Conservation (phyloP, 148 eudicot species). For the Rhododendron ferrugineum region DNA sequence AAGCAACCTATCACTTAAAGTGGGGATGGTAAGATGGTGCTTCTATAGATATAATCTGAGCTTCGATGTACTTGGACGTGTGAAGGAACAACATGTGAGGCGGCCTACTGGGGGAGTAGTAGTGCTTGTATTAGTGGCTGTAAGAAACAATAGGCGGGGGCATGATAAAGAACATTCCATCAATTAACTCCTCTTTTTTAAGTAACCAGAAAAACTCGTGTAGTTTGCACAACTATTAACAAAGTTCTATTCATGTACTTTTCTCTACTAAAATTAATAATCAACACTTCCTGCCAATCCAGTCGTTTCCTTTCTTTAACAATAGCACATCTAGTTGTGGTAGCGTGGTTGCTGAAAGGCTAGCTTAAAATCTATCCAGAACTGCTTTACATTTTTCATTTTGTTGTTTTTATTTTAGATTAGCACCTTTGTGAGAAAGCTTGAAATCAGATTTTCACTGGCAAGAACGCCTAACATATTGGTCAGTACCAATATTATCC, state of each 20-base stretch:
- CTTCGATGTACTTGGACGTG: not conserved
- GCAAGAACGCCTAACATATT: not conserved
- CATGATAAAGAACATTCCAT: not conserved
- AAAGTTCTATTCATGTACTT: not conserved
- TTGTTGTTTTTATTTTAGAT: not conserved
- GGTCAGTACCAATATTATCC: not conserved
- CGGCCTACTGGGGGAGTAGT: not conserved
- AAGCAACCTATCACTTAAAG: not conserved
- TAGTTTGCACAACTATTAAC: not conserved
- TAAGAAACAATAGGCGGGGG: not conserved
- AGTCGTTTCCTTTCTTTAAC: not conserved
- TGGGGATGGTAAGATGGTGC: not conserved
- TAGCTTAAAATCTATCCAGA: not conserved
- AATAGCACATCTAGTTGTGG: not conserved
- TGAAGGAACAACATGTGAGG: not conserved
- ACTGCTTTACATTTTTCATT: not conserved
- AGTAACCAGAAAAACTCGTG: not conserved
- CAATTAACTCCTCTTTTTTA: not conserved
- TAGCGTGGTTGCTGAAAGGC: not conserved
- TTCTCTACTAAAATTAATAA: not conserved
- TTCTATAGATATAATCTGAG: not conserved
- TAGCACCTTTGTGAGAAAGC: not conserved
- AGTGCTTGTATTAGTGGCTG: not conserved
- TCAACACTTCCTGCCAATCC: not conserved
- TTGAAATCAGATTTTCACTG: not conserved